Evolutionary conservation across 495 filamentous ascomycete genomes (phyloP), one percentile per base, ranked within the genome.

Genomic region (Lepidopterella palustris): DNA sequence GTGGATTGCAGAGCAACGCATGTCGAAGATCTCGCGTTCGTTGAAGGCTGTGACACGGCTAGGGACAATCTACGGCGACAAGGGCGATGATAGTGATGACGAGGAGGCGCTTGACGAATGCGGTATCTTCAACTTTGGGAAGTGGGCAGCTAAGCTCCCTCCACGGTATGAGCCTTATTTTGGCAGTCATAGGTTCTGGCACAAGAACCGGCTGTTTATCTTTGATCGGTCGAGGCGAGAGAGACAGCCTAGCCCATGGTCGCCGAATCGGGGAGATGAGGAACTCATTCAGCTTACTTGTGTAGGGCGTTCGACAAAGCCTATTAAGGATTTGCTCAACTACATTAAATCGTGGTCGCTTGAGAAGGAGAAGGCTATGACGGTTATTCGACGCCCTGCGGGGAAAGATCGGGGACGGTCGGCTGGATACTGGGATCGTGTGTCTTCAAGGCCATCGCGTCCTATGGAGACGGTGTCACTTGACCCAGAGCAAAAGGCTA

Each of bases 401-500:
- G 60, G 61, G 0, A 73, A 67, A 57, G 71, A 65, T 58, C 68
- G 74, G 2, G 70, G 70, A 1, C 68, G 78, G 1, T 74, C 75
- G 60, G 72, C 68, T 58, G 63, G 62, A 13, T 57, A 29, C 1
- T 93, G 89, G 89, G 66, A 75, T 24, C 78, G 81, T 58, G 85
- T 85, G 23, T 85, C 87, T 57, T 79, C 82, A 32, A 73, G 88
- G n/a, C 82, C 87, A 0, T 84, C 86, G 0, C 76, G 91, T 24
- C 86, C 92, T 2, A 83, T 97, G 75, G 80, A 82, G 3, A 96
- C 92, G 0, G 92, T 96, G 0, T 84, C 93, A 1, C 75, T 97
- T 15, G 92, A 95, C 59, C 77, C 80, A 24, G 69, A 76, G 29
- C 82, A 89, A 70, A 97, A 96, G 74, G 70, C 82, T 9, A 78